Evolutionary conservation across 192 early-diverging fungal genomes (phyloP), one percentile per base, ranked within the genome.

Genomic region (Dissophora globulifera): DNA sequence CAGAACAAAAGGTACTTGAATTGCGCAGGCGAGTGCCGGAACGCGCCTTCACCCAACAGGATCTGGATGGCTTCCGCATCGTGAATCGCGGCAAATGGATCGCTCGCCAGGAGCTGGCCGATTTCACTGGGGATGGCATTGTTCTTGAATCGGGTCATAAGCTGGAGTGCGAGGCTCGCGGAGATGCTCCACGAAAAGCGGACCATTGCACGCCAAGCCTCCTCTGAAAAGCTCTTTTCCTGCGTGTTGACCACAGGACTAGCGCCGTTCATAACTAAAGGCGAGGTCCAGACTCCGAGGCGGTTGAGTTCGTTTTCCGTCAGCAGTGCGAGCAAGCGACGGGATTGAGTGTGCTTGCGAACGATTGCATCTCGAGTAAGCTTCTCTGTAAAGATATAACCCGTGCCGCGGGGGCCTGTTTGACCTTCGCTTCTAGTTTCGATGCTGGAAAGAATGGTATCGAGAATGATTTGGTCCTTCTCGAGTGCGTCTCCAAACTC

Each of bases 281-380:
- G 93, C 47, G 89, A 90, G 31, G 82, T 79, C 96, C 97, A 98
- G 0, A 92, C 88, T 19, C 87, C 84, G 67, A 95, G 81, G 16
- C 94, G 88, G 46, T 84, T 83, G 45, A 98, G 75, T 70, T 99
- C 97, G 53, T 91, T 93, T 71, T 97, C 96, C 17, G 96, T 67
- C 29, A 99, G 82, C 27, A 99, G 62, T 50, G 94, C 63, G 15
- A 99, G 69, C 22, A 98, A 69, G 26, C 91, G 88, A 30, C 83
- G 83, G 15, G 69, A 67, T 23, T 81, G 68, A 19, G 78, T 58
- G 26, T 84, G 76, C 50, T 83, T 61, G 27, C 75, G 81, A 43
- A 88, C 32, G 22, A 86, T 82, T 61, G 83, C 83, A 63, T 85
- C 84, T 31, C 81, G 79, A 2, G 76, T 83, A 52, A 86, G 71